phyloP scores from a whole-genome alignment of 139 green algal species.

The Tetradesmus obliquus region DNA sequence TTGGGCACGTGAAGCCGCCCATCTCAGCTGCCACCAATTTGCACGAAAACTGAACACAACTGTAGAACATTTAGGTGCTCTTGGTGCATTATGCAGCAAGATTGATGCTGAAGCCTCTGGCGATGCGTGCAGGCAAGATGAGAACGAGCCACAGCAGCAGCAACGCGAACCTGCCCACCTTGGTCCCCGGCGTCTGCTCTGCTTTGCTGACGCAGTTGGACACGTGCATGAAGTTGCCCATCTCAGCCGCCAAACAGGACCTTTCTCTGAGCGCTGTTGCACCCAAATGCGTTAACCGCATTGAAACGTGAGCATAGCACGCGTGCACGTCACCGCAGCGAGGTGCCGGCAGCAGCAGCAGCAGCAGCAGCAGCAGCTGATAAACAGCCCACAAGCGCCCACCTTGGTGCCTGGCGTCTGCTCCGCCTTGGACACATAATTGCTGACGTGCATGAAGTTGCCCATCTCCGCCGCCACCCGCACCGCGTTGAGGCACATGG shows the following conservation, averaged over 20 bases:
- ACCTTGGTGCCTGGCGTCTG: constrained; percentile 62
- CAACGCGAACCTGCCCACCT: background rate
- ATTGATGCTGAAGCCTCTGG: background rate
- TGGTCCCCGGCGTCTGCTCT: background rate
- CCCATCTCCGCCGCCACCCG: constrained; percentile 80
- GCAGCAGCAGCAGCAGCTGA: too few species aligned
- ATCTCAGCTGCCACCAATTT: too few species aligned
- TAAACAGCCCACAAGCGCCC: background rate
- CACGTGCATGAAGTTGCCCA: background rate
- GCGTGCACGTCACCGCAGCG: background rate
- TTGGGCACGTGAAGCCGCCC: too few species aligned
- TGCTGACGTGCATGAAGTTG: constrained; percentile 88
- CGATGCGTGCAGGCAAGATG: constrained; percentile 70
- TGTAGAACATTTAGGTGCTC: too few species aligned
- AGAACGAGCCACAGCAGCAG: background rate
- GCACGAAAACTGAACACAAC: too few species aligned
- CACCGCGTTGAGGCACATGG: constrained; percentile 93
- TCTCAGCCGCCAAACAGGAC: background rate
- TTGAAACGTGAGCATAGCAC: too few species aligned
- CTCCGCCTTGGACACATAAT: constrained; percentile 92
- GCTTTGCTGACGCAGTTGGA: background rate
- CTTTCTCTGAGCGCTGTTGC: background rate
- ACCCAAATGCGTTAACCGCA: too few species aligned
- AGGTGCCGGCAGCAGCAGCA: background rate
- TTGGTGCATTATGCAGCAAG: too few species aligned